Evolutionary conservation across 805 yeast genomes (phyloP), one percentile per base, ranked within the genome.

Genomic region (Pichia sporocuriosa): DNA sequence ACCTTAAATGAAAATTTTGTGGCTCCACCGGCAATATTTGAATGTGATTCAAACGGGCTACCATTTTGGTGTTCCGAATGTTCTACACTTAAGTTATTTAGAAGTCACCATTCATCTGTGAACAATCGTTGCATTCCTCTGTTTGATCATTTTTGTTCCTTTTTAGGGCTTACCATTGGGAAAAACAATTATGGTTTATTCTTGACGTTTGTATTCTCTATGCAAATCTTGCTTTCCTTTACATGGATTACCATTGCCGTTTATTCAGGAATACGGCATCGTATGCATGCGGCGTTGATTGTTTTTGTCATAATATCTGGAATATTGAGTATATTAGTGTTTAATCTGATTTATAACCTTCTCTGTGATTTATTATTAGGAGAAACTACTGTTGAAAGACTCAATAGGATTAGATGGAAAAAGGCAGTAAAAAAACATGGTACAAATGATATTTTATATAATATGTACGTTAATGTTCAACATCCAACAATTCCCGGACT

Each of bases 91-190:
- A 86, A 84, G 54, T 69, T 80, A 1, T 72, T 76, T 21, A 67
- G 96, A 39, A 59, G 84, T 0, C 90, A 78, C 50, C 96, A 85
- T 55, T 80, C 88, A 30, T 67, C 73, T 3, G 67, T 72, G 37
- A 39, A 63, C 39, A 70, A 69, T 2, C 54, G 60, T 20, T 86
- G 95, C 55, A 77, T 88, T 0, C 77, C 84, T 0, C 68, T 72
- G 43, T 82, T 84, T 68, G 97, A 89, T 60, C 97, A 89, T 58
- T 81, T 70, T 53, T 89, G 97, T 57, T 55, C 77, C 0, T 87
- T 86, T 81, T 60, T 90, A 0, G 94, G 95, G 1, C 57, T 70
- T 0, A 74, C 77, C 4, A 75, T 89, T 33, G 96, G 95, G 0
- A 72, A 73, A 44, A 58, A 64, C 29, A 89, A 90, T 59, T 77